These are phyloP conservation scores for Bruguiera hainesii DNA, from an alignment of 441 rosid genomes.

Conservation along the genomic window DNA sequence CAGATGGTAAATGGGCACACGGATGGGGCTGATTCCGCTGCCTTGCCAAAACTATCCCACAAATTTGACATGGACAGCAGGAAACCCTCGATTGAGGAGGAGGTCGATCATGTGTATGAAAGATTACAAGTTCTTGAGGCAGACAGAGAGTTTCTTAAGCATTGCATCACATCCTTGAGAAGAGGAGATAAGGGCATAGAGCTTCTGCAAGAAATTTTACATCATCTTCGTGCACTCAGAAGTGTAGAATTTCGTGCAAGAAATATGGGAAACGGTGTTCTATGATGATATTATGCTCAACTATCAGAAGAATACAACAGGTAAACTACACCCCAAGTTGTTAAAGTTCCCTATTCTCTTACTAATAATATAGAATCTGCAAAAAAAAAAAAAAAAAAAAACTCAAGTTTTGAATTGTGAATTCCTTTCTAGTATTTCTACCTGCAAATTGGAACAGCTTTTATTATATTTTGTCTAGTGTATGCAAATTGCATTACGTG, in stretches of 20 bases:
- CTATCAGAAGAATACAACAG: conserved; percentile 13
- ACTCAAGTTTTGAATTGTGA: too few species aligned
- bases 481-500: too few species aligned
- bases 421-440: too few species aligned
- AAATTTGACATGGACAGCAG: conserved; percentile 33
- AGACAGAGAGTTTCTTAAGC: conserved; percentile 79
- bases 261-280: conserved; percentile 35
- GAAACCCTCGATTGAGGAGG: conserved; percentile 51
- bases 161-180: conserved; percentile 65
- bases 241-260: conserved; percentile 48
- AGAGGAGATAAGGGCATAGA: conserved; percentile 80
- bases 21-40: conserved; percentile 28
- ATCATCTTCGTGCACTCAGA: conserved; percentile 72
- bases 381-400: too few species aligned
- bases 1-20: conserved; percentile 29
- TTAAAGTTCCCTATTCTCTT: not conserved
- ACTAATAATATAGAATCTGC: not conserved
- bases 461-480: too few species aligned
- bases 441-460: too few species aligned
- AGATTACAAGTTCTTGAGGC: conserved; percentile 84
- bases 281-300: conserved; percentile 24
- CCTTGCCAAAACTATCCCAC: not conserved
- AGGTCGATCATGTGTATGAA: conserved; percentile 71
- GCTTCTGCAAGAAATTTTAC: conserved; percentile 71
- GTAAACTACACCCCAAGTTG: conserved; percentile 19